A percentile compares a stretch with the other conserved stretches of the same genome.
Conservation (phyloP, 139 green algal genomes). For the Medakamo hakoo region DNA sequence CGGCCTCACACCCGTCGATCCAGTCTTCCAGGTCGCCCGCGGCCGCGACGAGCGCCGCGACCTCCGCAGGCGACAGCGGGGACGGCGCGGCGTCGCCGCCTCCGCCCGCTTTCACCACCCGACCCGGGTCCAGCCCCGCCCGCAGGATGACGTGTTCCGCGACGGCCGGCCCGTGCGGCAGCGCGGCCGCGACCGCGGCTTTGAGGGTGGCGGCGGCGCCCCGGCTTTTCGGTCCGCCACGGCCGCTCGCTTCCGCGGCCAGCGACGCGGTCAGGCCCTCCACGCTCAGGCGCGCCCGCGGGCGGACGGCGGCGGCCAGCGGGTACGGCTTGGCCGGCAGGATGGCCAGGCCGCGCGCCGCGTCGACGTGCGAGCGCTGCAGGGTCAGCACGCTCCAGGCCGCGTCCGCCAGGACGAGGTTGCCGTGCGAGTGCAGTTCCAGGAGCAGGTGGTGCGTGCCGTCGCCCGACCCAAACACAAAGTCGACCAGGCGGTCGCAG, state of each 20-base stretch:
- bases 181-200: conserved; percentile 9
- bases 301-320: conserved; percentile 29
- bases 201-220: conserved; percentile 7
- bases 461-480: conserved; percentile 78
- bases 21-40: conserved; percentile 26
- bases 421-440: conserved; percentile 93
- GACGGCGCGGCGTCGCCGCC: not conserved
- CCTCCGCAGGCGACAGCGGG: conserved; percentile 13
- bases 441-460: conserved; percentile 76
- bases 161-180: conserved; percentile 65
- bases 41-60: conserved; percentile 11
- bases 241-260: not conserved
- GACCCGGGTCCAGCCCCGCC: conserved; percentile 39
- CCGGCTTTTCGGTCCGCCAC: not conserved
- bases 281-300: conserved; percentile 7
- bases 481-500: conserved; percentile 84
- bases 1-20: conserved; percentile 29
- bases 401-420: conserved; percentile 81
- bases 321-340: conserved; percentile 58
- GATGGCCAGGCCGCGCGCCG: conserved; percentile 63
- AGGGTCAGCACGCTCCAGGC: conserved; percentile 83
- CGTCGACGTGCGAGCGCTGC: conserved; percentile 81
- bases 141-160: conserved; percentile 60
- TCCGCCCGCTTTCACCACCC: not conserved
- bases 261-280: conserved; percentile 14